phyloP scores from a whole-genome alignment of 495 filamentous ascomycete genomes.

The Penicillium subrubescens region DNA sequence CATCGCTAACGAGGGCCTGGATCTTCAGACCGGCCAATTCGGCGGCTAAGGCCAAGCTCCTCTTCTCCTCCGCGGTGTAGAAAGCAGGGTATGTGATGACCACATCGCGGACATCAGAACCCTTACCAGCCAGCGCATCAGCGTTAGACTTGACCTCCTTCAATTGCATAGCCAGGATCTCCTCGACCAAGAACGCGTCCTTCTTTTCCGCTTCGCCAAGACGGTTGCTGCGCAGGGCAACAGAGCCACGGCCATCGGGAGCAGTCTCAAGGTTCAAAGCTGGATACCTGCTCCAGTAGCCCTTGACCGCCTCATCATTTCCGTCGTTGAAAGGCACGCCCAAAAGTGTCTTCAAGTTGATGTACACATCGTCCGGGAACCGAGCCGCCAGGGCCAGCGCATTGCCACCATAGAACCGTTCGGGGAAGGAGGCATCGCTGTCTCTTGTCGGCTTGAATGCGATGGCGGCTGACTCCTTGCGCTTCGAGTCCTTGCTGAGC shows the following conservation, averaged over 20 bases:
- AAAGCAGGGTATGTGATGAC: slow-evolving; percentile 94
- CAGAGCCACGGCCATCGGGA: slow-evolving; percentile 63
- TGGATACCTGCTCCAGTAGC: slow-evolving; percentile 73
- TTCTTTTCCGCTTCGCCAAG: slow-evolving; percentile 63
- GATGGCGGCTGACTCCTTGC: slow-evolving; percentile 90
- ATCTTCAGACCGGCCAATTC: slow-evolving; percentile 86
- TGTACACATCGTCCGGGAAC: slow-evolving; percentile 91
- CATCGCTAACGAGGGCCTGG: slow-evolving; percentile 83
- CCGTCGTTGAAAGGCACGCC: slow-evolving; percentile 61
- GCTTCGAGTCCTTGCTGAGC: slow-evolving; percentile 95
- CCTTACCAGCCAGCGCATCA: slow-evolving; percentile 79
- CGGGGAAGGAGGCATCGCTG: slow-evolving; percentile 68
- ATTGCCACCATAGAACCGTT: slow-evolving; percentile 89
- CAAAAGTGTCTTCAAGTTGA: slow-evolving; percentile 85
- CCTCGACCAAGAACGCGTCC: slow-evolving; percentile 83
- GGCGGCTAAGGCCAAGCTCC: slow-evolving; percentile 76
- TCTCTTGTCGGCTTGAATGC: slow-evolving; percentile 83
- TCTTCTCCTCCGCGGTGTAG: slow-evolving; percentile 86
- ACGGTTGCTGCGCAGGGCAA: slow-evolving; percentile 73
- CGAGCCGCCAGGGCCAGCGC: slow-evolving; percentile 83
- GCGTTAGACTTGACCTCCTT: slow-evolving; percentile 87
- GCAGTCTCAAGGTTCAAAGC: slow-evolving; percentile 50
- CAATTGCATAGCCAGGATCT: slow-evolving; percentile 95
- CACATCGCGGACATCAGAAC: slow-evolving; percentile 69
- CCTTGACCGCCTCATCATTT: slow-evolving; percentile 61